Evolutionary conservation across 2,329 filamentous ascomycete genomes (phyloP), one percentile per base, ranked within the genome.

Genomic region (Colletotrichum filicis): DNA sequence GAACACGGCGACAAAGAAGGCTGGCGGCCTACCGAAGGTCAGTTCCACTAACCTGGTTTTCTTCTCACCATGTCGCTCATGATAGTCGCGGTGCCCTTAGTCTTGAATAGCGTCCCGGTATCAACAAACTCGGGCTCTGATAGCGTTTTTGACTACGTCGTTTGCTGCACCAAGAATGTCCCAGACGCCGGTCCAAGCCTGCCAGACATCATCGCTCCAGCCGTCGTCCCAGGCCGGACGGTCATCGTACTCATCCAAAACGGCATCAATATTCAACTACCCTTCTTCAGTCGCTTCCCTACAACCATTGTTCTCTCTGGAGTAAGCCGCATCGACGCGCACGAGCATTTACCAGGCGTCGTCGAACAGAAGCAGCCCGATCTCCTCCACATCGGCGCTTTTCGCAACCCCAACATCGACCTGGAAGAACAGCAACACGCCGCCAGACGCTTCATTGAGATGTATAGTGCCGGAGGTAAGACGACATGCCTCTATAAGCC

Each of bases 201-300:
- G 0, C 77, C 83, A 52, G 85, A 88, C 1, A 78, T 90, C 37
- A 85, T 91, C 30, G 76, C 78, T 0, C 87, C 88, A 0, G 89
- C 88, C 2, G 80, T 92, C 1, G 88, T 86, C 0, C 83, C 84
- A 1, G 83, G 82, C 1, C 80, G 85, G 28, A 91, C 89, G 0
- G 83, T 83, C 32, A 87, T 92, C 57, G 82, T 91, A 0, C 83
- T 92, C 7, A 81, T 90, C 5, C 90, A 92, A 74, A 92, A 92
- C 76, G 90, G 90, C 0, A 80, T 92, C n/a, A 90, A 91, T 76
- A 92, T 92, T 74, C 89, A 92, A 74, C 85, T 83, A 55, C 88
- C 89, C 0, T 77, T 92, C 24, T 77, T 88, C 22, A 68, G 77
- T 0, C 79, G 80, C 0, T 91, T 90, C 76, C 89, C 89, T 0